Base-by-base conservation (phyloP, 768 basidiomycete genomes). In the Xanthoconium stramineum region DNA sequence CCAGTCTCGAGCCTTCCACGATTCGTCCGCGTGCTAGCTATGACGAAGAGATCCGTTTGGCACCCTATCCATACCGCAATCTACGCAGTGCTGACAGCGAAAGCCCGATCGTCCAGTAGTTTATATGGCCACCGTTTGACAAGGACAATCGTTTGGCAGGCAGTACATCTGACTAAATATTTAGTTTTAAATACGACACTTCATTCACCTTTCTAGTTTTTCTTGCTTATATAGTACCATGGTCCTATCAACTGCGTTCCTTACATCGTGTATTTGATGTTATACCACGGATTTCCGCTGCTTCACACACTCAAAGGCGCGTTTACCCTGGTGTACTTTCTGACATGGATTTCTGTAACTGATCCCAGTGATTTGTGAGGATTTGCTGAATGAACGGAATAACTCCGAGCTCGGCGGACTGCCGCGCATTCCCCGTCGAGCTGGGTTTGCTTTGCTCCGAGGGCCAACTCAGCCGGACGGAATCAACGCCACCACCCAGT, bases 41-140 rank as follows among this genome's bases (percentile, higher is more conserved):
- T 44, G 77, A 77, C 50, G 77, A 78, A 63, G 70, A 72, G 40
- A 70, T 77, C 47, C 69, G 68, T 43, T 68, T 78, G 58, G 70
- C 77, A 46, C 70, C 75, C 32, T 78, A 78, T 47, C 60, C 63
- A 11, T 69, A 65, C 30, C 43, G 17, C 24, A 50, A 67, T 11
- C 6, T 33, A 13, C 56, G 37, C 37, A 58, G 33, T 9, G 28
- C 52, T 5, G 53, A 56, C 12, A 67, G 56, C 39, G 20, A 20
- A 39, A 54, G 30, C 37, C 58, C 56, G n/a, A 24, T 55, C 12
- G 11, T 9, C 19, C 42, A 28, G 24, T 66, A 56, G 57, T 32
- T 29, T 38, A n/a, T 17, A 7, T 40, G 30, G 6, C 10, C 6
- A 10, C n/a, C 37, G 17, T 35, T 46, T 6, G 24, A 52, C 17